phyloP scores from a whole-genome alignment of 73 alveolate species.

The Stentor roeselii region DNA sequence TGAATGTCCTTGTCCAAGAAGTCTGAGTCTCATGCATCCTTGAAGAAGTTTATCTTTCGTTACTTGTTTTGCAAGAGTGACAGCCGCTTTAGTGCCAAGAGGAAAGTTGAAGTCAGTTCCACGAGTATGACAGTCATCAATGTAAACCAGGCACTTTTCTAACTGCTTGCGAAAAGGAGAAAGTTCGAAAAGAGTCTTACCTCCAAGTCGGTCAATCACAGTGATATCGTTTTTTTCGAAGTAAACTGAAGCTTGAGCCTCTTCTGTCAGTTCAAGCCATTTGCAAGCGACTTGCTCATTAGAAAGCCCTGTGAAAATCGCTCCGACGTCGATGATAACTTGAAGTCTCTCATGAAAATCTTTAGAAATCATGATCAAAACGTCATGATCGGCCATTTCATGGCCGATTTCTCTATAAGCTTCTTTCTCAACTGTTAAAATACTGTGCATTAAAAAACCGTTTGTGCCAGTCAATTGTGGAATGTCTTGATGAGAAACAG shows the following conservation, averaged over 20 bases:
- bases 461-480: background rate
- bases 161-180: background rate
- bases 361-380: background rate
- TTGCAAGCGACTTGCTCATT: background rate
- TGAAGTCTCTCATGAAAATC: background rate
- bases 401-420: no score
- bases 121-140: constrained; percentile 31
- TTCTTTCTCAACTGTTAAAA: background rate
- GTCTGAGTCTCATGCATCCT: constrained; percentile 25
- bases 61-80: constrained; percentile 23
- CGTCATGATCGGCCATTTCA: background rate
- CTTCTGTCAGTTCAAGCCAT: background rate
- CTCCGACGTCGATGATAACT: constrained; percentile 24
- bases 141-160: background rate
- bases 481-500: background rate
- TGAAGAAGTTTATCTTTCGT: constrained; percentile 26
- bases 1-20: constrained; percentile 27
- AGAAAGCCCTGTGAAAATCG: constrained; percentile 12
- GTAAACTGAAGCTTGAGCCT: constrained; percentile 10
- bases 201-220: background rate
- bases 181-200: background rate
- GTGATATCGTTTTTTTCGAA: constrained; percentile 12
- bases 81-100: background rate
- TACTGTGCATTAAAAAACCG: background rate
- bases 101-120: constrained; percentile 29